A percentile compares a stretch with the other conserved stretches of the same genome.
phyloP scores from a whole-genome alignment of 1,139 yeast genomes.

The Suhomyces guaymorum region DNA sequence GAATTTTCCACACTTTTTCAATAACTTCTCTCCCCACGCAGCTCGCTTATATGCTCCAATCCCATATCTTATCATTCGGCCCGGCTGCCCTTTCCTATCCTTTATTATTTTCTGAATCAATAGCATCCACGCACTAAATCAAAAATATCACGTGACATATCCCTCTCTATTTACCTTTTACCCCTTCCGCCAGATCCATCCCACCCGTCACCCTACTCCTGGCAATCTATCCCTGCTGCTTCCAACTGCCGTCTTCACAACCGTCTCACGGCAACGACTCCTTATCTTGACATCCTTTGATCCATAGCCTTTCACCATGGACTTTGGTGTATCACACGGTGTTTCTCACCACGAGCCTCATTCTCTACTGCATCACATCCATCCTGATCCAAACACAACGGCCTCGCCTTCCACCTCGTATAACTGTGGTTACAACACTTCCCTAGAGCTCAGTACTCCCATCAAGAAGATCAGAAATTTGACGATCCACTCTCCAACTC shows the following conservation, averaged over 20 bases:
- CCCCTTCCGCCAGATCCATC: conserved; percentile 7
- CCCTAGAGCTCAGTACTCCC: conserved; percentile 37
- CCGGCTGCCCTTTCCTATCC: too few species aligned
- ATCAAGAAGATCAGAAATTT: conserved; percentile 40
- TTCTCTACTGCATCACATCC: conserved; percentile 2
- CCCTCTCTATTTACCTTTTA: conserved; percentile 9
- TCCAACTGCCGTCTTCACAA: conserved; percentile 1
- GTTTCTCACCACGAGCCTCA: conserved; percentile 8
- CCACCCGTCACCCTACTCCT: conserved; percentile 3
- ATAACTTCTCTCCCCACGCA: too few species aligned
- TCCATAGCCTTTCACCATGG: conserved; percentile 5
- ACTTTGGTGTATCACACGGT: conserved; percentile 15
- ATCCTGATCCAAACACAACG: conserved; percentile 8
- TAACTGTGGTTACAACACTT: conserved; percentile 15
- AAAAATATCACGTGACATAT: conserved; percentile 8
- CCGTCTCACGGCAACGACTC: conserved; percentile 1
- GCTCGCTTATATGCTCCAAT: too few species aligned
- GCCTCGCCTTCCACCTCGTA: conserved; percentile 10
- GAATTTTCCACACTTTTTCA: too few species aligned
- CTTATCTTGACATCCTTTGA: too few species aligned
- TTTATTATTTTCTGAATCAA: too few species aligned
- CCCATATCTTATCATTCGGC: too few species aligned
- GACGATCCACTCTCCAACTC: conserved; percentile 35
- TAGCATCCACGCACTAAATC: too few species aligned
- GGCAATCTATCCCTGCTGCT: conserved; percentile 1